A percentile compares a stretch with the other conserved stretches of the same genome.
Evolutionary conservation across 1,139 yeast species (phyloP).

Genomic region (Meyerozyma sp.): DNA sequence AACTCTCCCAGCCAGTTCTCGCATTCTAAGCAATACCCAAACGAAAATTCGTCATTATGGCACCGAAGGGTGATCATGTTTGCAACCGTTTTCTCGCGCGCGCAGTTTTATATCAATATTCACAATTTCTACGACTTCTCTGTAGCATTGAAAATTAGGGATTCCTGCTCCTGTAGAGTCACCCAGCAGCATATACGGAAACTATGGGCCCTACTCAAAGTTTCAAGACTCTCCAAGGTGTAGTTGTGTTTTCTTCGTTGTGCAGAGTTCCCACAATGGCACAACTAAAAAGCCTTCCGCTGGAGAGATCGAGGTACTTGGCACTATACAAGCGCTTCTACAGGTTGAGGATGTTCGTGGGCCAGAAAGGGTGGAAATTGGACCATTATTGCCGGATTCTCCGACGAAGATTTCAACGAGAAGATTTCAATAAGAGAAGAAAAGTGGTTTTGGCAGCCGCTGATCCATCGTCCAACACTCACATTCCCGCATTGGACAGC

Average conservation of each 20-base stretch:
- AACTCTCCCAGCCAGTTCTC: neutral
- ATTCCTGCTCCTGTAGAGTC: too few species aligned
- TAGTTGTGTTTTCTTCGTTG: neutral
- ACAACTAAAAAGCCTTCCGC: slow-evolving; percentile 9
- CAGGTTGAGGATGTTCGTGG: slow-evolving; percentile 24
- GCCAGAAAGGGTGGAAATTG: slow-evolving; percentile 9
- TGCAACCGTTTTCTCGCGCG: neutral
- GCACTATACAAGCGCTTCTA: slow-evolving; percentile 28
- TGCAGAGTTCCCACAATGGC: slow-evolving; percentile 4
- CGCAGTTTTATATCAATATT: too few species aligned
- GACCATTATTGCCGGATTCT: slow-evolving; percentile 17
- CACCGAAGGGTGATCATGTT: neutral
- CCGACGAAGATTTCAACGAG: slow-evolving; percentile 20
- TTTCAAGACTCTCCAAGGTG: neutral
- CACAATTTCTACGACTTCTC: neutral
- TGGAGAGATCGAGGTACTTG: slow-evolving; percentile 10
- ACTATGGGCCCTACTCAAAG: neutral
- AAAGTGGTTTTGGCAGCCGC: slow-evolving; percentile 7
- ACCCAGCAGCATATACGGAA: neutral
- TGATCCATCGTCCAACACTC: slow-evolving; percentile 2
- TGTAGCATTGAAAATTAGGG: too few species aligned
- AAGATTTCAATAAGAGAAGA: slow-evolving; percentile 17
- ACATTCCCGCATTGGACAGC: slow-evolving; percentile 4
- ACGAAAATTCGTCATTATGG: slow-evolving; percentile 8
- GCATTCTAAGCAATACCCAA: slow-evolving; percentile 3